These are phyloP conservation scores for Climacium dendroides DNA, from an alignment of 225 moss, liverwort and hornwort species.

Conservation along the genomic window DNA sequence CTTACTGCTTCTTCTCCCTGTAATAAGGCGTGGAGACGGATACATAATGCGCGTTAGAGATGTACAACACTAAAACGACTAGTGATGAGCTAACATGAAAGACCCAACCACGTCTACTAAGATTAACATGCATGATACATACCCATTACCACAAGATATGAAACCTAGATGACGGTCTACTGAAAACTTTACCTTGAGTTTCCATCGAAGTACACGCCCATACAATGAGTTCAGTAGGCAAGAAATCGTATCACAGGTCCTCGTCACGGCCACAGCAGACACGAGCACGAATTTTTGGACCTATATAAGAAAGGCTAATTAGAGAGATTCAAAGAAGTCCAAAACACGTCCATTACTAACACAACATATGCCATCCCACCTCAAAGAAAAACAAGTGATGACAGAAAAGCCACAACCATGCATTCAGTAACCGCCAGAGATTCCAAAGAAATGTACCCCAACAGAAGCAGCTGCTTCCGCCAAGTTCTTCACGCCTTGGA, in stretches of 20 bases:
- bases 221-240: slow-evolving; percentile 49
- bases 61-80: not conserved
- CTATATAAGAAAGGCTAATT: not conserved
- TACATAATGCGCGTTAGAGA: not conserved
- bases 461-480: slow-evolving; percentile 60
- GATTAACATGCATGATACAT: not conserved
- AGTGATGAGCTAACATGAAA: not conserved
- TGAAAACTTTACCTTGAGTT: slow-evolving; percentile 42
- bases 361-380: not conserved
- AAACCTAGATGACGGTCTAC: not conserved
- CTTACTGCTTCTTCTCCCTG: slow-evolving; percentile 73
- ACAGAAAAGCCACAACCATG: not conserved
- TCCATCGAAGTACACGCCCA: slow-evolving; percentile 80
- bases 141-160: not conserved
- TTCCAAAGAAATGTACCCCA: slow-evolving; percentile 26
- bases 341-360: not conserved
- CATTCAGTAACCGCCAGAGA: not conserved
- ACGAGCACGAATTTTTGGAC: slow-evolving; percentile 75
- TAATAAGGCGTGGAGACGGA: not conserved
- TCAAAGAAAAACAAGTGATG: not conserved
- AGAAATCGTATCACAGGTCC: slow-evolving; percentile 47
- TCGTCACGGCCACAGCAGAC: slow-evolving; percentile 56
- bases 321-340: not conserved
- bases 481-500: slow-evolving; percentile 58
- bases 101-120: not conserved